Evolutionary conservation across 2,329 filamentous ascomycete genomes (phyloP).

Genomic region (Talaromyces sp.): DNA sequence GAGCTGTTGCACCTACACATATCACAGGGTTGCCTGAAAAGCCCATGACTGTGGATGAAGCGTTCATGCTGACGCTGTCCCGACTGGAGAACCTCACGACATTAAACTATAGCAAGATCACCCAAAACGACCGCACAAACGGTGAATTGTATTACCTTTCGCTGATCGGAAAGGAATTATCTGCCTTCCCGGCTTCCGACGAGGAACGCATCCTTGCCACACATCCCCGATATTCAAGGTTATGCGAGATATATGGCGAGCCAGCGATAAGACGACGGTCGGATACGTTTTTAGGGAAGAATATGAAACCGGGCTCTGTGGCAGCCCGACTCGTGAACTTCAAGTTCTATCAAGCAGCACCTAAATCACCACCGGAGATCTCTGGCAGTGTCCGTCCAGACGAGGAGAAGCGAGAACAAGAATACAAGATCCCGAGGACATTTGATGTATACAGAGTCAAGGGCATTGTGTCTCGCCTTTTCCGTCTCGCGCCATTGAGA

Average conservation of each 20-base stretch:
- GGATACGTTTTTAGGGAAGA: constrained; percentile 26
- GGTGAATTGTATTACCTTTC: constrained; percentile 92
- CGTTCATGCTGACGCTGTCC: constrained; percentile 82
- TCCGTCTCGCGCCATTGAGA: constrained; percentile 58
- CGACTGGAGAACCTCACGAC: constrained; percentile 63
- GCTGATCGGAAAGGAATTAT: constrained; percentile 72
- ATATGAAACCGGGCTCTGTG: constrained; percentile 70
- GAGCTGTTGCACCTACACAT: constrained; percentile 28
- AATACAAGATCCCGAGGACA: constrained; percentile 63
- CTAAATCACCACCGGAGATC: constrained; percentile 10
- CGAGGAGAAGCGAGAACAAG: constrained; percentile 12
- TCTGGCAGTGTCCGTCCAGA: background rate
- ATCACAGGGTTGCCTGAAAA: constrained; percentile 36
- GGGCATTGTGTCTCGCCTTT: constrained; percentile 68
- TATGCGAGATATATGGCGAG: constrained; percentile 72
- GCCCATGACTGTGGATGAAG: constrained; percentile 61
- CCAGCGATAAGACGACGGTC: constrained; percentile 57
- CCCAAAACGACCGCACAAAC: constrained; percentile 69
- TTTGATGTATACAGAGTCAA: constrained; percentile 79
- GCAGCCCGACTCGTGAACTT: constrained; percentile 68
- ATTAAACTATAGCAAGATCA: constrained; percentile 59
- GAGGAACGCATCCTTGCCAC: constrained; percentile 49
- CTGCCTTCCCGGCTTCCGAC: constrained; percentile 35
- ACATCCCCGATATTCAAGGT: constrained; percentile 67
- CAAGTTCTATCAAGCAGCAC: constrained; percentile 50